Conservation (phyloP, 441 rosid genomes). For the Euphorbia schlechtendalii region DNA sequence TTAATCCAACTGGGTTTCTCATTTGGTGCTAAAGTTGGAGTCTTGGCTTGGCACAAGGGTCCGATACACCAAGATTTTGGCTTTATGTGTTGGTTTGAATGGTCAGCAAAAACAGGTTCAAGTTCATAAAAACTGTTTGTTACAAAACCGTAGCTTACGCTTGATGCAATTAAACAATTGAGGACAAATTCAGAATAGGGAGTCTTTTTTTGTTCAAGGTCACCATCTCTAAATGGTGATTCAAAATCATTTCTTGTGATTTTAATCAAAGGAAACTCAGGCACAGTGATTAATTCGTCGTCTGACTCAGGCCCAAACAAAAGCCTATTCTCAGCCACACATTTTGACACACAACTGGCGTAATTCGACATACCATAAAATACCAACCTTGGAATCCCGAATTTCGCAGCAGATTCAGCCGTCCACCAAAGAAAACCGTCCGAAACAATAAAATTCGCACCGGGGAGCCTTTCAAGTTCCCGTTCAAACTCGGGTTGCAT, state of each 20-base stretch:
- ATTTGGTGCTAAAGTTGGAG: neutral
- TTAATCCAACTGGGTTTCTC: constrained; percentile 37
- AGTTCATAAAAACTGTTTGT: constrained; percentile 60
- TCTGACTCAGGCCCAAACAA: constrained; percentile 21
- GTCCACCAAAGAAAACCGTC: constrained; percentile 83
- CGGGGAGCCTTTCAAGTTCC: constrained; percentile 31
- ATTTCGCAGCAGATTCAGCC: constrained; percentile 47
- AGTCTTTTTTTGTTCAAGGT: constrained; percentile 14
- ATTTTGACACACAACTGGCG: neutral
- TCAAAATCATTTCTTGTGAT: constrained; percentile 36
- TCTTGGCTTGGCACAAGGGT: constrained; percentile 42
- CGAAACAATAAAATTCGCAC: constrained; percentile 45
- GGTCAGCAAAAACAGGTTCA: constrained; percentile 43
- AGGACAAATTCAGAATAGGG: constrained; percentile 3
- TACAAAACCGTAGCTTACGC: constrained; percentile 37
- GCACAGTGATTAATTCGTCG: constrained; percentile 38
- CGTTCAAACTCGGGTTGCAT: constrained; percentile 52
- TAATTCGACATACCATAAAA: constrained; percentile 41
- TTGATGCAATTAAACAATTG: constrained; percentile 3
- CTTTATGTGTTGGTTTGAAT: constrained; percentile 17
- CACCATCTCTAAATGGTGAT: neutral
- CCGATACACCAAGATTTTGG: constrained; percentile 44
- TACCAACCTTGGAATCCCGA: constrained; percentile 46
- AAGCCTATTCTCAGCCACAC: constrained; percentile 1
- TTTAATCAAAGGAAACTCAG: constrained; percentile 61